Conservation (phyloP, 2,329 filamentous ascomycete genomes). For the Phialophora chinensis region DNA sequence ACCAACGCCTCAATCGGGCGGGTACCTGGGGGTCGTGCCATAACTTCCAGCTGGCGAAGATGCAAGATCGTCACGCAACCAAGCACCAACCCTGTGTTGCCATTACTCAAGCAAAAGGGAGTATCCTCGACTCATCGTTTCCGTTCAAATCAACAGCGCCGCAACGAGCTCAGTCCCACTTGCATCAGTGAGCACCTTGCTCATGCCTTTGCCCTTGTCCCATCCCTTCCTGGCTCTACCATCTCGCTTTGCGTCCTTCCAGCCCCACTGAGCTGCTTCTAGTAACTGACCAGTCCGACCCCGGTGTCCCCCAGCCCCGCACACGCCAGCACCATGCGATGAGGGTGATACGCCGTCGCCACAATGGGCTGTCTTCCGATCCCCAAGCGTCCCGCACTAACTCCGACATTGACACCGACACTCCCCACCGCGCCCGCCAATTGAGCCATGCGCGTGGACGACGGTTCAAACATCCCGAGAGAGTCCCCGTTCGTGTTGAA, state of each 20-base stretch:
- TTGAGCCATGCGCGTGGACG: slow-evolving; percentile 34
- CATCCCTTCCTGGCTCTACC: neutral
- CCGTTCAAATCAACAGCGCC: neutral
- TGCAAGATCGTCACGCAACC: neutral
- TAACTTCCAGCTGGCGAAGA: neutral
- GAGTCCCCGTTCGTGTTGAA: slow-evolving; percentile 85
- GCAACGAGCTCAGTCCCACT: neutral
- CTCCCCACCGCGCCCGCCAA: slow-evolving; percentile 6
- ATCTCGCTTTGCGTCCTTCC: neutral
- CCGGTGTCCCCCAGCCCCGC: slow-evolving; percentile 86
- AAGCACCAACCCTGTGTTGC: neutral
- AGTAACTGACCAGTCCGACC: slow-evolving; percentile 64
- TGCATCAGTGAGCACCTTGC: neutral
- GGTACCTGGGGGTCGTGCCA: neutral
- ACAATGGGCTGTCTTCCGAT: slow-evolving; percentile 67
- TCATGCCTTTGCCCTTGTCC: neutral
- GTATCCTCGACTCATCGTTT: neutral
- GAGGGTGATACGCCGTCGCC: slow-evolving; percentile 91
- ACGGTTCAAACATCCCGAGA: slow-evolving; percentile 75
- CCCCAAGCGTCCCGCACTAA: slow-evolving; percentile 17
- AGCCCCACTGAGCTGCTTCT: neutral
- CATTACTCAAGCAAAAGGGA: neutral
- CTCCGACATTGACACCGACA: slow-evolving; percentile 21
- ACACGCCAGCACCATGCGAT: slow-evolving; percentile 87
- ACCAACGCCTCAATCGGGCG: neutral